These are phyloP conservation scores for Neonectria punicea DNA, from an alignment of 2,329 filamentous ascomycete genomes.

Conservation along the genomic window DNA sequence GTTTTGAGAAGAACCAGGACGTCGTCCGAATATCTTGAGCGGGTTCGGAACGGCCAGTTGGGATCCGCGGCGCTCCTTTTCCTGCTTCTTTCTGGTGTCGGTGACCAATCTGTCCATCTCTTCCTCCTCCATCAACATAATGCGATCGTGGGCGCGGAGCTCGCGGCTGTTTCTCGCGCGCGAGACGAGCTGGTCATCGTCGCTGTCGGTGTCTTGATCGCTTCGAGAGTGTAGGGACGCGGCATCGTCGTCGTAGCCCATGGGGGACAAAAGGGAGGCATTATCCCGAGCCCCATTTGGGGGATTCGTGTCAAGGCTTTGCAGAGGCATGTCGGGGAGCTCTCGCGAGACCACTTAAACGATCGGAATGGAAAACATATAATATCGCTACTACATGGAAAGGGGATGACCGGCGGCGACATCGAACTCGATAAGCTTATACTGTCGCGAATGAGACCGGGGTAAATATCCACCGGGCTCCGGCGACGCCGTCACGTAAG, in stretches of 20 bases:
- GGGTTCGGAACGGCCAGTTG: conserved; percentile 63
- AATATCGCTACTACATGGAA: conserved; percentile 25
- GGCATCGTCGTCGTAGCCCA: conserved; percentile 75
- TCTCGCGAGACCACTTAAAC: conserved; percentile 29
- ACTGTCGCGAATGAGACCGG: conserved; percentile 33
- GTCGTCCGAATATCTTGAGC: conserved; percentile 55
- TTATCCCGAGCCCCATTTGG: conserved; percentile 44
- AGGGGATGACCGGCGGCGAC: conserved; percentile 30
- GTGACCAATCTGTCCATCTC: conserved; percentile 71
- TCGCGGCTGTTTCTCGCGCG: conserved; percentile 76
- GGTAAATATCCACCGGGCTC: conserved; percentile 37
- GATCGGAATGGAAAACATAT: conserved; percentile 31
- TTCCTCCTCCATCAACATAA: conserved; percentile 80
- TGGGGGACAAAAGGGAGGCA: conserved; percentile 68
- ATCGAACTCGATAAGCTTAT: conserved; percentile 33
- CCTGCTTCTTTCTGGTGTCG: conserved; percentile 60
- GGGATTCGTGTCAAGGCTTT: conserved; percentile 36
- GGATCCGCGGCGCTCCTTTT: conserved; percentile 62
- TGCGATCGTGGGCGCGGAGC: conserved; percentile 74
- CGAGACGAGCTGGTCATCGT: conserved; percentile 76
- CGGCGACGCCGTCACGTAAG: conserved; percentile 20
- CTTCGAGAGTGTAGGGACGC: conserved; percentile 72
- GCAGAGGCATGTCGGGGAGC: conserved; percentile 35
- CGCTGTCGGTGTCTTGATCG: conserved; percentile 80
- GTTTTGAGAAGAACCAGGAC: conserved; percentile 48